Evolutionary conservation across 1,284 basidiomycete species (phyloP).

Genomic region (Ustilago loliicola): DNA sequence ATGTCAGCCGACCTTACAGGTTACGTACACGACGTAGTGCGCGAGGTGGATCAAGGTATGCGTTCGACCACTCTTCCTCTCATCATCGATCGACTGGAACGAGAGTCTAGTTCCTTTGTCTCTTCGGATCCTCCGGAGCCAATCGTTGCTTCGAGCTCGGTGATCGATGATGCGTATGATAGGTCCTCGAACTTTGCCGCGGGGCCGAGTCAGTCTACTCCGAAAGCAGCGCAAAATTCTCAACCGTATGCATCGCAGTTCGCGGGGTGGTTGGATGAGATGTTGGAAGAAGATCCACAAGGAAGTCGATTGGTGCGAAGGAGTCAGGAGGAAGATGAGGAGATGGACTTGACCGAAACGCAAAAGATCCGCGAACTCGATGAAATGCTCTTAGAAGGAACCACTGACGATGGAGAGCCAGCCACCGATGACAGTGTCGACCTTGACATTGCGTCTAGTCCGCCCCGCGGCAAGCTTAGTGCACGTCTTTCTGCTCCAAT

Average conservation of each 20-base stretch:
- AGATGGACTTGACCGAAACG: conserved; percentile 25
- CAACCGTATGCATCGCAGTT: conserved; percentile 51
- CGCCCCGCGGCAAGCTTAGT: conserved; percentile 24
- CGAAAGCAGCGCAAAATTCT: conserved; percentile 24
- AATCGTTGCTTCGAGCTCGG: conserved; percentile 25
- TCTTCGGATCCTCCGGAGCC: conserved; percentile 32
- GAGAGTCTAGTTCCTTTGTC: conserved; percentile 39
- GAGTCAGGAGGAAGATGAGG: background rate
- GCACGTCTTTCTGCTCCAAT: conserved; percentile 32
- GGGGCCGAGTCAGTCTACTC: conserved; percentile 43
- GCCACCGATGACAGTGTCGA: conserved; percentile 21
- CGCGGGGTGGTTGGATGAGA: conserved; percentile 38
- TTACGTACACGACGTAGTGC: conserved; percentile 48
- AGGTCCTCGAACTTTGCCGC: conserved; percentile 18
- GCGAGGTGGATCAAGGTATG: conserved; percentile 53
- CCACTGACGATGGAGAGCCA: conserved; percentile 6
- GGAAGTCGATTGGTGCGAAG: background rate
- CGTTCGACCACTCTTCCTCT: conserved; percentile 45
- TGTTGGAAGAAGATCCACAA: conserved; percentile 35
- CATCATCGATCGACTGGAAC: conserved; percentile 44
- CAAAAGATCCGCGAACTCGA: conserved; percentile 42
- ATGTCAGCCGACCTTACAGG: conserved; percentile 51
- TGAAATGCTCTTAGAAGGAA: conserved; percentile 21
- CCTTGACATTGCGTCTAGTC: conserved; percentile 43
- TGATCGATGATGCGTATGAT: conserved; percentile 15